Evolutionary conservation across 2,329 filamentous ascomycete genomes (phyloP).

Genomic region (Nectriaceae sp.): DNA sequence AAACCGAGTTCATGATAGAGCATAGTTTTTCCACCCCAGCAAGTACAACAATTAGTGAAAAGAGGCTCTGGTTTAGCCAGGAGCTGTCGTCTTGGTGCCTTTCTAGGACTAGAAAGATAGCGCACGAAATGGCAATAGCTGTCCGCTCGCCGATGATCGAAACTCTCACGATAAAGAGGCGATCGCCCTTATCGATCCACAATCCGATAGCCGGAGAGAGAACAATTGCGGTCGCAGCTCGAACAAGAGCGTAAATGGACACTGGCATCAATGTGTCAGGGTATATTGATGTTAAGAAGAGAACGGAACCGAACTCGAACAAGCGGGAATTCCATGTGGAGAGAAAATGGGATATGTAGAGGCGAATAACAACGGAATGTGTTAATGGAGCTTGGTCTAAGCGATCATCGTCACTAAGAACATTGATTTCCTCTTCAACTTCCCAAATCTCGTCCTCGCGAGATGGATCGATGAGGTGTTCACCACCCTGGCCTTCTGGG

Average conservation of each 20-base stretch:
- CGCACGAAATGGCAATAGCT: neutral
- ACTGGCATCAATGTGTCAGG: slow-evolving; percentile 60
- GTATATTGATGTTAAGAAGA: slow-evolving; percentile 54
- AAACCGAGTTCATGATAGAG: neutral
- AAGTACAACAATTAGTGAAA: neutral
- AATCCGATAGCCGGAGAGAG: neutral
- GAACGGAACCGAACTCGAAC: slow-evolving; percentile 60
- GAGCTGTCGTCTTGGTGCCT: neutral
- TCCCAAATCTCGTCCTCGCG: neutral
- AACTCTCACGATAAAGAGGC: neutral
- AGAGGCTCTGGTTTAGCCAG: neutral
- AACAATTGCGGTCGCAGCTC: neutral
- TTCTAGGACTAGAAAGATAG: neutral
- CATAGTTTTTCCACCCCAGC: neutral
- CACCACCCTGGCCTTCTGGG: neutral
- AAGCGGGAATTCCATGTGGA: slow-evolving; percentile 62
- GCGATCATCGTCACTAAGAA: neutral
- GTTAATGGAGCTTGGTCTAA: neutral
- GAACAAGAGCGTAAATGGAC: slow-evolving; percentile 57
- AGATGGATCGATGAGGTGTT: neutral
- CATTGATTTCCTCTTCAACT: neutral
- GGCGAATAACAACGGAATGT: neutral
- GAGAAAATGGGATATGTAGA: slow-evolving; percentile 56
- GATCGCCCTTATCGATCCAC: slow-evolving; percentile 1
- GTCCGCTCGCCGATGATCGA: slow-evolving; percentile 26